Conservation (phyloP, 192 early-diverging fungal genomes). For the Coemansia sp. region DNA sequence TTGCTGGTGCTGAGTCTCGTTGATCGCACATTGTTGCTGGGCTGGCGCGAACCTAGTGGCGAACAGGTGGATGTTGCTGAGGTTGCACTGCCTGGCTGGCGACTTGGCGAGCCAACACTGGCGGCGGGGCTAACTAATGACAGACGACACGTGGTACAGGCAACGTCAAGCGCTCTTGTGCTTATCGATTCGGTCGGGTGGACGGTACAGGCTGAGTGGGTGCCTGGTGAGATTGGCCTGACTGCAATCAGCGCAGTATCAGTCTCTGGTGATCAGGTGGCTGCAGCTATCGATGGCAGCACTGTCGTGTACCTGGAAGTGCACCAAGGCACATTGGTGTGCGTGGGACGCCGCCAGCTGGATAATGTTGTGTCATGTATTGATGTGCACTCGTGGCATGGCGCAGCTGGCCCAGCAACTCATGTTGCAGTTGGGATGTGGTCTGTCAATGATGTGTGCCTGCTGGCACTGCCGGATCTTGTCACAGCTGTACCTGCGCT, state of each 20-base stretch:
- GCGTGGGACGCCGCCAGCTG: conserved; percentile 51
- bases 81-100: conserved; percentile 36
- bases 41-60: conserved; percentile 38
- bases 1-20: conserved; percentile 30
- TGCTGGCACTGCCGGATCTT: conserved; percentile 67
- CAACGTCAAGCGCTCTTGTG: conserved; percentile 56
- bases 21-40: conserved; percentile 24
- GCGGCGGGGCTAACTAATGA: conserved; percentile 15
- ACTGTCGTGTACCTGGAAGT: conserved; percentile 63
- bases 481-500: conserved; percentile 40
- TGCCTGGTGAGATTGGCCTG: conserved; percentile 18
- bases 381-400: conserved; percentile 56
- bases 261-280: conserved; percentile 56
- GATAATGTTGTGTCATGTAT: conserved; percentile 76
- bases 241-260: conserved; percentile 57
- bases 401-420: conserved; percentile 21
- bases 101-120: conserved; percentile 30
- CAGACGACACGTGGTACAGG: conserved; percentile 57
- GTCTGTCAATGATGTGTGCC: conserved; percentile 61
- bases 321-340: conserved; percentile 24
- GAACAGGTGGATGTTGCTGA: conserved; percentile 51
- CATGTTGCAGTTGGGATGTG: conserved; percentile 76
- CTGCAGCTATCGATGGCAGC: conserved; percentile 60
- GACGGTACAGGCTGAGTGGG: conserved; percentile 56
- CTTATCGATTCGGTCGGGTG: conserved; percentile 46